These are phyloP conservation scores for Diaporthe velutina DNA, from an alignment of 2,329 filamentous ascomycete species.

Conservation along the genomic window DNA sequence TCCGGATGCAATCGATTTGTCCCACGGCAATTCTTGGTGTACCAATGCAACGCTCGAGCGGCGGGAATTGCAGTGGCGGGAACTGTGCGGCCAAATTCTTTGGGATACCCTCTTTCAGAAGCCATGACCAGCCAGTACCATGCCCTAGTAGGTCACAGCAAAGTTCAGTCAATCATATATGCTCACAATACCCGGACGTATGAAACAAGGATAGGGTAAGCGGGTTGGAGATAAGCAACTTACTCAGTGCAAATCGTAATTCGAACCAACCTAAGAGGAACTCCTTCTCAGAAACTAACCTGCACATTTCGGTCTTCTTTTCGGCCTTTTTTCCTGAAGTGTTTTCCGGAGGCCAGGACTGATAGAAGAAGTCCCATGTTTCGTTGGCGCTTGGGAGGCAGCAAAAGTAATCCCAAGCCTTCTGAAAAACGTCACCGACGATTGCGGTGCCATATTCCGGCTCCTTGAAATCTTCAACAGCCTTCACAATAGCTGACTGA, in stretches of 20 bases:
- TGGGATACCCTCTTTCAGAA: constrained; percentile 48
- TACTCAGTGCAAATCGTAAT: constrained; percentile 63
- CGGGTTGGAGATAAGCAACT: constrained; percentile 42
- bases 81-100: not conserved
- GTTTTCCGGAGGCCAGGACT: not conserved
- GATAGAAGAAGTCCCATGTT: not conserved
- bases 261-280: constrained; percentile 57
- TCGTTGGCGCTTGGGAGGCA: not conserved
- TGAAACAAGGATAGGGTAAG: not conserved
- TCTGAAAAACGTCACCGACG: constrained; percentile 48
- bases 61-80: constrained; percentile 43
- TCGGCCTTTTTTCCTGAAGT: not conserved
- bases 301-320: constrained; percentile 33
- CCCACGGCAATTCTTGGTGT: constrained; percentile 60
- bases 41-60: constrained; percentile 51
- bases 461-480: not conserved
- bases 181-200: not conserved
- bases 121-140: constrained; percentile 58
- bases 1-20: constrained; percentile 59
- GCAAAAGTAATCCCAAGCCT: constrained; percentile 44
- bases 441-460: constrained; percentile 36
- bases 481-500: not conserved
- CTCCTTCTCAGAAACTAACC: constrained; percentile 45
- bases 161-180: not conserved
- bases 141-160: constrained; percentile 52